Evolutionary conservation across 371 early-diverging fungal genomes (phyloP), one percentile per base, ranked within the genome.

Genomic region (Mortierella sp.): DNA sequence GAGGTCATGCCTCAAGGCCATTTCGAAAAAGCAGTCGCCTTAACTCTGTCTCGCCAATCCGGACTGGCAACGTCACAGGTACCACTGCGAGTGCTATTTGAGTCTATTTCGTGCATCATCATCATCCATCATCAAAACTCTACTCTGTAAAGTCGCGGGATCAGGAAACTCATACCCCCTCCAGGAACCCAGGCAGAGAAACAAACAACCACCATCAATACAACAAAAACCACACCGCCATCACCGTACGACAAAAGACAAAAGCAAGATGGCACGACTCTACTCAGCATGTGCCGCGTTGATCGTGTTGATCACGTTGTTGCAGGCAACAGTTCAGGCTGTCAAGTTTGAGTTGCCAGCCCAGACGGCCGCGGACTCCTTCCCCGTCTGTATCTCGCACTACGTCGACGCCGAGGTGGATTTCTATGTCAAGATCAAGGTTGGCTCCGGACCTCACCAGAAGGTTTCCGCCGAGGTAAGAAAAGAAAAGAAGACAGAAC

Each of bases 321-420:
- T 70, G 24, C 43, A 58, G 39, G n/a, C n/a, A n/a, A 34, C 55
- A 11, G 58, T 45, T 6, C 69, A 74, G 55, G 95, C 94, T 44
- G 79, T 96, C 66, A 93, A 95, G 83, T 96, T 96, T 86, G 94
- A 95, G 66, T 78, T 96, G 61, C 68, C 80, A 9, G 95, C 94
- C 24, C 80, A 85, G 58, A 63, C 88, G 11, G 78, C 87, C 44
- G 80, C 77, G 26, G 71, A 86, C 73, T 74, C 80, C 7, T 68
- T 75, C 67, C 73, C 85, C 73, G 82, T 85, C 44, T 97, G 97
- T 79, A 81, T 97, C 63, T 90, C 92, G 26, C 95, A 95, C 79
- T 95, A 92, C 86, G 93, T 95, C 14, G 80, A 91, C 11, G 88
- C 88, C 70, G 92, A 93, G 77, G 92, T 91, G 4, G 89, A 93